Evolutionary conservation across 495 filamentous ascomycete genomes (phyloP), one percentile per base, ranked within the genome.

Genomic region (Aspergillus panamensis): DNA sequence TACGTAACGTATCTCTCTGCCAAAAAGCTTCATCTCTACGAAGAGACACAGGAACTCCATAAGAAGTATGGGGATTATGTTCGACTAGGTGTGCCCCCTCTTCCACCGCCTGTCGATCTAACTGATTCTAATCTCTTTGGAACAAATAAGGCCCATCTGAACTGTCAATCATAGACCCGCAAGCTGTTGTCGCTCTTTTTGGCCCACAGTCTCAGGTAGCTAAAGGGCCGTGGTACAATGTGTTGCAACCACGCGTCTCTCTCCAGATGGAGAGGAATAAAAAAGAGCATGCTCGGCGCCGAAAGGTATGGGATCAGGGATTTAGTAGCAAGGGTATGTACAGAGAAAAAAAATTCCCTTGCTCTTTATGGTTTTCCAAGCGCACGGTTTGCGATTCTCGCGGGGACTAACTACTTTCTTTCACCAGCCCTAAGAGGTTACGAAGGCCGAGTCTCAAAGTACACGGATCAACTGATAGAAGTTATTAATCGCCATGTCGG

Each of bases 41-140:
- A 69, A 4, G 69, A 72, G 55, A 33, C 68, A 0, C 40, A 73
- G 9, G 57, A 63, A 0, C 69, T 80, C 2, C 80, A 83, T 58
- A 13, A 67, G n/a, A 66, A 73, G 48, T 75, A 81, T 64, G 78
- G 80, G 0, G 68, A 70, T 32, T 71, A 78, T 39, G 73, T 82
- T 0, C 62, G 68, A 7, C 35, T 64, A 21, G 68, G 66, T 68
- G 43, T 55, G 35, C 14, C 25, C 12, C 8, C 14, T 1, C 5
- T 25, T 13, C 17, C 1, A 17, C 1, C 33, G n/a, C 13, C 4
- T 25, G 21, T 16, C 25, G 8, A 10, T 29, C 16, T 8, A 39
- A 39, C 35, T n/a, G 0, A 39, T 39, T 39, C 35, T n/a, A 13
- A 9, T 48, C n/a, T 8, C 2, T 30, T 25, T 19, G 37, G 20